Evolutionary conservation across 1,139 yeast species (phyloP).

Genomic region (Chernovozyma aurita): DNA sequence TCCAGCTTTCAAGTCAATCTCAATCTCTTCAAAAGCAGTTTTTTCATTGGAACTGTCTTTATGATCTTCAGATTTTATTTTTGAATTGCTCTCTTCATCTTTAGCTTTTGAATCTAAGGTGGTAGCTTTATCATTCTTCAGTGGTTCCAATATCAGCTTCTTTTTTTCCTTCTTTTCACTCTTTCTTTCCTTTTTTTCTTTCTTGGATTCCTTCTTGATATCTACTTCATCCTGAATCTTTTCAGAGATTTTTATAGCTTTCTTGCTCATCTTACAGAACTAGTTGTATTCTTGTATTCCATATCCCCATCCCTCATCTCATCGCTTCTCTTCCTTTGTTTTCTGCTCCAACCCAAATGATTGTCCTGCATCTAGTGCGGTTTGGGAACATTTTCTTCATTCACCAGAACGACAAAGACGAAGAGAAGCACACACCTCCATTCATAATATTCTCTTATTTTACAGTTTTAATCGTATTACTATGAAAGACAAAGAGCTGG

Average conservation of each 20-base stretch:
- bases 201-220: conserved; percentile 18
- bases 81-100: conserved; percentile 5
- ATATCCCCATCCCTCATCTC: neutral
- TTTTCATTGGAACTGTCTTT: too few species aligned
- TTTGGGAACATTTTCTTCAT: too few species aligned
- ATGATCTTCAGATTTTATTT: conserved; percentile 4
- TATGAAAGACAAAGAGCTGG: too few species aligned
- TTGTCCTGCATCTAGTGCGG: too few species aligned
- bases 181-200: conserved; percentile 20
- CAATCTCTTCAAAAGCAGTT: conserved; percentile 56
- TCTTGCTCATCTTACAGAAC: conserved; percentile 1
- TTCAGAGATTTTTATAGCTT: conserved; percentile 10
- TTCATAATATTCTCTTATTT: too few species aligned
- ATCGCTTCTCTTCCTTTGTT: conserved; percentile 34
- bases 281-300: too few species aligned
- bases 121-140: conserved; percentile 13
- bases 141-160: conserved; percentile 11
- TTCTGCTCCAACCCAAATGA: too few species aligned
- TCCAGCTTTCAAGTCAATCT: conserved; percentile 71
- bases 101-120: too few species aligned
- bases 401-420: too few species aligned
- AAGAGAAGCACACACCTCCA: too few species aligned
- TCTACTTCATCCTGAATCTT: neutral
- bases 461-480: too few species aligned
- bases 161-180: conserved; percentile 20